Conservation (phyloP, 805 yeast species). For the Hanseniaspora valbyensis region DNA sequence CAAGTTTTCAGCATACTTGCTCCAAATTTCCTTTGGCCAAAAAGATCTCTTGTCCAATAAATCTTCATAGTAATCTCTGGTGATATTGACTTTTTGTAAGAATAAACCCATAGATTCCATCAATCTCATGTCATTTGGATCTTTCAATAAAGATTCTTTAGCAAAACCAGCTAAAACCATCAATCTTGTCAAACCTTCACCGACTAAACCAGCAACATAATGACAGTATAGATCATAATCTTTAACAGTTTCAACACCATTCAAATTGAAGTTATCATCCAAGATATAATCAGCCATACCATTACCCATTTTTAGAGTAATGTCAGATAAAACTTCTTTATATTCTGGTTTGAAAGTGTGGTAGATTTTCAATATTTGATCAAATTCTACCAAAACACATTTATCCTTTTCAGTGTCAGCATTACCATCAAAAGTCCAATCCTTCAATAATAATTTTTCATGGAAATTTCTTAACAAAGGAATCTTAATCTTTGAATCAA, state of each 20-base stretch:
- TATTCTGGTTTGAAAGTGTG: constrained; percentile 63
- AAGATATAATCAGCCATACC: constrained; percentile 94
- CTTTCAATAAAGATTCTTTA: constrained; percentile 37
- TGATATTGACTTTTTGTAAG: constrained; percentile 90
- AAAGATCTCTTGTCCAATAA: constrained; percentile 82
- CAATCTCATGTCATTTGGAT: constrained; percentile 38
- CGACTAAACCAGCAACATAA: constrained; percentile 95
- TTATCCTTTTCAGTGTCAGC: constrained; percentile 74
- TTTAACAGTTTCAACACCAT: constrained; percentile 64
- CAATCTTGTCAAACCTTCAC: constrained; percentile 84
- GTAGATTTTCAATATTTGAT: constrained; percentile 55
- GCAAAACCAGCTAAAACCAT: constrained; percentile 68
- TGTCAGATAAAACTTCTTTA: constrained; percentile 66
- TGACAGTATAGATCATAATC: constrained; percentile 91
- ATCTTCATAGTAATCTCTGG: constrained; percentile 90
- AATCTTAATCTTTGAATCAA: constrained; percentile 58
- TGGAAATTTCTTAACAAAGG: constrained; percentile 63
- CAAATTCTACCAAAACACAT: constrained; percentile 68
- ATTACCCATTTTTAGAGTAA: constrained; percentile 80
- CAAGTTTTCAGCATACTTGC: constrained; percentile 57
- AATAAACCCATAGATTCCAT: constrained; percentile 88
- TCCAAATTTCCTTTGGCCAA: constrained; percentile 95
- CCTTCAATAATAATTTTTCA: constrained; percentile 47
- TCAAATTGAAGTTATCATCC: constrained; percentile 63
- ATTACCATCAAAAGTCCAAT: constrained; percentile 73